Conservation (phyloP, 2,329 filamentous ascomycete species). For the Trichoderma sp. region DNA sequence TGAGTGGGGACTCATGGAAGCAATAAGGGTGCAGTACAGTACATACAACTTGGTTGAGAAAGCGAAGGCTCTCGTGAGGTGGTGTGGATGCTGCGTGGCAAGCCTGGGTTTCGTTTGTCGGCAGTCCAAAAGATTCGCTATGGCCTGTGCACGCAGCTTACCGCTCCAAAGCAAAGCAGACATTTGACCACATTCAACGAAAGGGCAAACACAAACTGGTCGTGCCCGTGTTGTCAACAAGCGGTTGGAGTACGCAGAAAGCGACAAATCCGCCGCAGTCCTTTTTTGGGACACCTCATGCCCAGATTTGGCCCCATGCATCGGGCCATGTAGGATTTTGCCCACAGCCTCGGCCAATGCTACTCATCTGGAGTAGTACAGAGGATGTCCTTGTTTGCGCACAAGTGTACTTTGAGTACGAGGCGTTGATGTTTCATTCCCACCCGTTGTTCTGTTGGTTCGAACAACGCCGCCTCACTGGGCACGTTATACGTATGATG, state of each 20-base stretch:
- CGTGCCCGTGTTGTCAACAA: not conserved
- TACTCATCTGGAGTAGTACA: conserved; percentile 20
- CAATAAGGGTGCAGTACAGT: not conserved
- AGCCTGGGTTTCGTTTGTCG: conserved; percentile 6
- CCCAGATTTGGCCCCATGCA: conserved; percentile 24
- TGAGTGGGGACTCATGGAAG: conserved; percentile 2
- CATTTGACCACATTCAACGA: not conserved
- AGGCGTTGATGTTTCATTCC: not conserved
- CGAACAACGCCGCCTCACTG: not conserved
- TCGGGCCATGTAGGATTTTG: conserved; percentile 16
- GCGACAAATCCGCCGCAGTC: not conserved
- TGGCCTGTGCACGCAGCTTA: conserved; percentile 23
- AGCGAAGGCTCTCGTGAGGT: not conserved
- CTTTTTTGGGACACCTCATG: conserved; percentile 7
- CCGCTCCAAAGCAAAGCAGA: not conserved
- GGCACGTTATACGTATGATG: conserved; percentile 16
- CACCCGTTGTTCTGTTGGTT: conserved; percentile 10
- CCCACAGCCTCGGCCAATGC: conserved; percentile 16
- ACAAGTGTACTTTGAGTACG: not conserved
- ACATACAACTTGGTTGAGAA: not conserved
- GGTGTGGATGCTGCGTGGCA: conserved; percentile 14
- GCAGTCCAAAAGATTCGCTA: conserved; percentile 21
- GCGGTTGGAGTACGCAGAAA: not conserved
- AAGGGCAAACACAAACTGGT: not conserved
- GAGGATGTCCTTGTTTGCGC: not conserved